Evolutionary conservation across 306 rosid species (phyloP).

Genomic region (Cercis canadensis): DNA sequence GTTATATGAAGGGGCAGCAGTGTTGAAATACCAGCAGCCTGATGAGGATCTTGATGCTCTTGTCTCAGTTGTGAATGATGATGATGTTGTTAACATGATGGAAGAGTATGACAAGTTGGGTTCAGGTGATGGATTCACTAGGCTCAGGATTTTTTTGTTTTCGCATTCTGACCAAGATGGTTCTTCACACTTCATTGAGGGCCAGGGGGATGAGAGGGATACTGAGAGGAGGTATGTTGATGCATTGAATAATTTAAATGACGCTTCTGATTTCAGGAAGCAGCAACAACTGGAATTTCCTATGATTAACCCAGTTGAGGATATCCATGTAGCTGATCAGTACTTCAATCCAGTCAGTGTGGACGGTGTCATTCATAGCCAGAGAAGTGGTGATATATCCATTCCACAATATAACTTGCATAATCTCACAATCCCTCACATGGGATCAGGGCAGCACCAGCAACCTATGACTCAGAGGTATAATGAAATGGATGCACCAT

Average conservation of each 20-base stretch:
- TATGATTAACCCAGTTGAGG: constrained; percentile 60
- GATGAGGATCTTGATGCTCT: constrained; percentile 98
- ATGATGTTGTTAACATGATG: constrained; percentile 97
- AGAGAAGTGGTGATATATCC: constrained; percentile 70
- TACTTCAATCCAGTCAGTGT: constrained; percentile 58
- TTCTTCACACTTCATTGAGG: constrained; percentile 72
- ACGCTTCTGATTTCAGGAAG: constrained; percentile 72
- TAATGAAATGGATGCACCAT: constrained; percentile 76
- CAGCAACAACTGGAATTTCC: constrained; percentile 65
- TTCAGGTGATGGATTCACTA: constrained; percentile 83
- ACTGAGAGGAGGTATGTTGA: constrained; percentile 95
- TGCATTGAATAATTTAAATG: constrained; percentile 88
- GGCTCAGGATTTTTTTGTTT: constrained; percentile 94
- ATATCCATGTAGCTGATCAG: constrained; percentile 63
- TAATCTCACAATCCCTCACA: constrained; percentile 62
- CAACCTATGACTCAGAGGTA: constrained; percentile 75
- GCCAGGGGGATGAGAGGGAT: constrained; percentile 66
- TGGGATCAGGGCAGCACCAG: constrained; percentile 68
- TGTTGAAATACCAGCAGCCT: constrained; percentile 94
- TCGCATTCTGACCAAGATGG: constrained; percentile 76
- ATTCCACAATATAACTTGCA: constrained; percentile 65
- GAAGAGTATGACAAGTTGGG: constrained; percentile 98
- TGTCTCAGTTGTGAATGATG: constrained; percentile 94
- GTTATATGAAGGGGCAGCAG: constrained; percentile 78
- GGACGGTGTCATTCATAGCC: constrained; percentile 76